Base-by-base conservation (phyloP, 1,284 basidiomycete genomes). In the Marasmius sp. region DNA sequence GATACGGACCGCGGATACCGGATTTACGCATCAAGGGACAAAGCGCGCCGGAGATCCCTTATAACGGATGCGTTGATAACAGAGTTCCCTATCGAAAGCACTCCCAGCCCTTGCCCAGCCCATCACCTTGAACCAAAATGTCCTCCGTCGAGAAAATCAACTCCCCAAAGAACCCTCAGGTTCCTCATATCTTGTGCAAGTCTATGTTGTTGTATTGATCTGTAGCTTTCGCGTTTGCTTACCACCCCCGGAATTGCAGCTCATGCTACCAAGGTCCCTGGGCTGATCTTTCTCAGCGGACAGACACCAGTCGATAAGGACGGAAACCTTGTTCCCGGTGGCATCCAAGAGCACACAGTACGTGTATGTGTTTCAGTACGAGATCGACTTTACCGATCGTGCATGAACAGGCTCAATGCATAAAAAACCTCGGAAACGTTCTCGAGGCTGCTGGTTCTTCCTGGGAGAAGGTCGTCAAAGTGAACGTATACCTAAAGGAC, bases 241-340 rank as follows among this genome's bases (percentile, higher is more conserved):
- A 50, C 18, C 43, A 36, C 51, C 39, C n/a, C 18, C 22, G 33
- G 5, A 33, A 11, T 34, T 34, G 39, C 63, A 85, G 84, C 83
- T n/a, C 83, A 84, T 72, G 82, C 81, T 11, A 79, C 78, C 27
- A 86, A 85, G 67, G 77, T 81, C 12, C 79, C 81, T 8, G 84
- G 84, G 6, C 69, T 87, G 54, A 81, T 86, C 66, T 87, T 85
- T 70, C 73, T 85, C 51, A 85, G 83, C 61, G 86, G 85, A 6
- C 85, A 86, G 70, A 82, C 80, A 6, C 85, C 84, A 1, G 77
- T 80, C 12, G 81, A 80, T 65, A 73, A 69, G 56, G 71, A 78
- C 41, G 84, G 82, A 22, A 75, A 78, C 11, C 65, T 85, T 16
- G 79, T 86, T 11, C 69, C 71, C 34, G 85, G 85, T 20, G 84